Evolutionary conservation across 345 rosid genomes (phyloP), one percentile per base, ranked within the genome.

Genomic region (Aethionema arabicum): DNA sequence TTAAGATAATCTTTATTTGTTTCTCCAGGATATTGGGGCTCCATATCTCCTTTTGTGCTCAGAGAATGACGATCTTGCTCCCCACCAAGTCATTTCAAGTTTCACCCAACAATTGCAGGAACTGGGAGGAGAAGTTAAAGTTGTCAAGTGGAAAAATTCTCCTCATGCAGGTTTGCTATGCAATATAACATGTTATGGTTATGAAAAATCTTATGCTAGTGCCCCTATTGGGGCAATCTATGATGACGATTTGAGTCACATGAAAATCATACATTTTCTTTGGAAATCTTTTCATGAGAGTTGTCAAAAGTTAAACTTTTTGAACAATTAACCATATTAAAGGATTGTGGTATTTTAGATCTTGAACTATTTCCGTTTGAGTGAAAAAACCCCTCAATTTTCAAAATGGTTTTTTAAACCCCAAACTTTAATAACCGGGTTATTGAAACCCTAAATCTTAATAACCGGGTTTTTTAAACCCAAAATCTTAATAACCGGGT

Each of bases 1-100:
- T 39, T 2, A 63, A 62, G 60, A 39, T 72, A 41, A 52, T 36
- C 32, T 36, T 53, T 29, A 4, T 64, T 46, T 14, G 32, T 49
- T 29, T 60, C 5, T 67, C 64, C 68, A 93, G 99, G 87, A 81
- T 51, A 66, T 89, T 12, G 90, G 80, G 3, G 89, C 93, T 69
- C 98, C 95, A 11, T 92, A 79, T 78, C 89, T 92, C 32, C 72
- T 92, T 65, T 49, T 93, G 48, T 93, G 88, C 84, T 90, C 97
- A 2, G 87, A 82, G 76, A 83, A 72, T 74, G 96, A 93, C 43
- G 82, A 78, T 8, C 83, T 83, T 45, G 96, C 90, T 12, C 88
- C 91, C 0, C 79, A 67, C 68, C 77, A 73, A 56, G 78, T 72
- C 13, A 82, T 93, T 62, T 68, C 61, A 42, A 69, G 68, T 62